Evolutionary conservation across 305 asterid species (phyloP).

Genomic region (Plantago lanceolata): DNA sequence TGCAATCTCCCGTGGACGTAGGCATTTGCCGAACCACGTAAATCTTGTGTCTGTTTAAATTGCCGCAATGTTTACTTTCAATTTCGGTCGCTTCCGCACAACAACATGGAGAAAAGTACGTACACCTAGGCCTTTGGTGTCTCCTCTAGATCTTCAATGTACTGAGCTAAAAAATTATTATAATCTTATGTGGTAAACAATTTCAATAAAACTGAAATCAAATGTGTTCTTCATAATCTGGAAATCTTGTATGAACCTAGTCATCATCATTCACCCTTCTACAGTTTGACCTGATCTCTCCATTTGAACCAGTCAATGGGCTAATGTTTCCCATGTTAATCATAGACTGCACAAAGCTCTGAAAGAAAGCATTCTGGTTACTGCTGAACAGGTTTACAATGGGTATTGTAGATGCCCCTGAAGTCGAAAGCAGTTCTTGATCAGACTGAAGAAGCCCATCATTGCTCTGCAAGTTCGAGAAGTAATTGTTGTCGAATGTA

Average conservation of each 20-base stretch:
- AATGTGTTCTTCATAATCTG: neutral
- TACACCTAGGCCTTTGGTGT: too few relatives aligned
- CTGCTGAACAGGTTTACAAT: slow-evolving; percentile 35
- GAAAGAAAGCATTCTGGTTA: slow-evolving; percentile 43
- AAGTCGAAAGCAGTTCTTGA: slow-evolving; percentile 46
- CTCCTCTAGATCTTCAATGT: too few relatives aligned
- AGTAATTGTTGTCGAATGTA: slow-evolving; percentile 41
- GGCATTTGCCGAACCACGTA: too few relatives aligned
- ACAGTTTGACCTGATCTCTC: slow-evolving; percentile 55
- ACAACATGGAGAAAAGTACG: too few relatives aligned
- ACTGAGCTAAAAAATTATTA: too few relatives aligned
- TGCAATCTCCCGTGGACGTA: too few relatives aligned
- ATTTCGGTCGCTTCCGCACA: too few relatives aligned
- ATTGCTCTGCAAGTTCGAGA: slow-evolving; percentile 41
- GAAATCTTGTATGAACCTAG: neutral
- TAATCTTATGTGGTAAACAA: neutral
- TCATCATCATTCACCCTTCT: slow-evolving; percentile 31
- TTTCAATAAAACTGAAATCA: neutral
- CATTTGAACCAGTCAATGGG: slow-evolving; percentile 43
- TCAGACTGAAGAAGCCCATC: slow-evolving; percentile 57
- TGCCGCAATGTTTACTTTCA: too few relatives aligned
- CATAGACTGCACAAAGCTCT: slow-evolving; percentile 50
- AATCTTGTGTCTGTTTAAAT: too few relatives aligned
- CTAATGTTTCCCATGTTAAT: slow-evolving; percentile 54
- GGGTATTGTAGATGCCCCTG: slow-evolving; percentile 39